phyloP scores from a whole-genome alignment of 2,329 filamentous ascomycete genomes.

The Cercospora brassicicola region DNA sequence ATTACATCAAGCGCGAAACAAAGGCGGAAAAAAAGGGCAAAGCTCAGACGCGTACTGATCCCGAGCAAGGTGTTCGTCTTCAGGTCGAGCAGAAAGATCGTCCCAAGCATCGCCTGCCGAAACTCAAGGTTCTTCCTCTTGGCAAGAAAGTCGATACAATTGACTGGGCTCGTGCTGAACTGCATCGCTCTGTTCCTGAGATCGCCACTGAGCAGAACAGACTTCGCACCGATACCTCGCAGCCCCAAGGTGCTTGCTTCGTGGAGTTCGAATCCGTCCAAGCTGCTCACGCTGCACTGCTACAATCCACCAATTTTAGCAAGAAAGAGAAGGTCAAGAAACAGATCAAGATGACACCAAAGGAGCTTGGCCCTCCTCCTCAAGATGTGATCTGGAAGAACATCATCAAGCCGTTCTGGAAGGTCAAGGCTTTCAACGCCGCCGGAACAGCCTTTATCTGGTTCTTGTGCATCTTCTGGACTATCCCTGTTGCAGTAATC shows the following conservation, averaged over 20 bases:
- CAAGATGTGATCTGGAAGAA: constrained; percentile 48
- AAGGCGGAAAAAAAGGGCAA: constrained; percentile 32
- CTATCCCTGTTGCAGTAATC: constrained; percentile 48
- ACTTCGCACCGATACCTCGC: constrained; percentile 65
- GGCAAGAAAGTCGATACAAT: constrained; percentile 89
- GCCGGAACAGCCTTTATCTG: constrained; percentile 43
- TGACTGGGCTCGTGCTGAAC: constrained; percentile 75
- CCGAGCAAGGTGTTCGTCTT: constrained; percentile 41
- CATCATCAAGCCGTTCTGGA: constrained; percentile 41
- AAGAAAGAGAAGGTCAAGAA: constrained; percentile 22
- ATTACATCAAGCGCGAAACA: constrained; percentile 33
- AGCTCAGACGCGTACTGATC: neutral
- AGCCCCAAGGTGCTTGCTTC: constrained; percentile 74
- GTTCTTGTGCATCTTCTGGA: constrained; percentile 49
- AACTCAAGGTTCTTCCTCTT: constrained; percentile 50
- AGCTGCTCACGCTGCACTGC: constrained; percentile 78
- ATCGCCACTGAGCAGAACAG: constrained; percentile 66
- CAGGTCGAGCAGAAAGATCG: constrained; percentile 61
- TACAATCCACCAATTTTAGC: constrained; percentile 41
- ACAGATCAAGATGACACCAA: constrained; percentile 34
- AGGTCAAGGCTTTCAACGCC: constrained; percentile 35
- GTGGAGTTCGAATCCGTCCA: constrained; percentile 82
- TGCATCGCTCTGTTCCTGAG: constrained; percentile 71
- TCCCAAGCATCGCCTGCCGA: constrained; percentile 65
- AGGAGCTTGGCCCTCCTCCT: constrained; percentile 45